A percentile compares a stretch with the other conserved stretches of the same genome.
Evolutionary conservation across 2,329 filamentous ascomycete genomes (phyloP).

Genomic region (Fusarium acutatum): DNA sequence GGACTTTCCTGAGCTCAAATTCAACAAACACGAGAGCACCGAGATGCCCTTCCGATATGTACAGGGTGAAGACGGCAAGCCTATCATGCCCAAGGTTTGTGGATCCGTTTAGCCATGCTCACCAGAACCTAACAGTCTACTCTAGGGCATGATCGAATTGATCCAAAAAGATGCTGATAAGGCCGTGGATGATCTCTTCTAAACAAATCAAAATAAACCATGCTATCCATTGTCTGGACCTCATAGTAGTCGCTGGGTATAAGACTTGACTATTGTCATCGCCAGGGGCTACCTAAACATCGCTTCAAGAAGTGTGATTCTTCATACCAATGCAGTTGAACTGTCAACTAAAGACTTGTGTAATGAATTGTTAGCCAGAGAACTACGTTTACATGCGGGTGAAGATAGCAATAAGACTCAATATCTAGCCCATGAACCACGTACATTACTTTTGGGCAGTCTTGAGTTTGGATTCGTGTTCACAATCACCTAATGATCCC

Average conservation of each 20-base stretch:
- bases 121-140: conserved; percentile 34
- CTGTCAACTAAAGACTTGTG: neutral
- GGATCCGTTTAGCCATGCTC: too few species aligned
- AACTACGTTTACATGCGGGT: neutral
- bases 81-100: conserved; percentile 87
- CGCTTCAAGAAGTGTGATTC: neutral
- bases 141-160: conserved; percentile 89
- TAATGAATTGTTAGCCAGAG: neutral
- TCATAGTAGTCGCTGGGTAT: neutral
- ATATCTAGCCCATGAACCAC: neutral
- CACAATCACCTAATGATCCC: neutral
- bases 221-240: neutral
- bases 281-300: neutral
- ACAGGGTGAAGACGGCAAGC: conserved; percentile 74
- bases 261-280: neutral
- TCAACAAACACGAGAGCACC: conserved; percentile 92
- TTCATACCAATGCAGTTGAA: neutral
- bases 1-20: conserved; percentile 88
- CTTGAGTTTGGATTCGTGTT: neutral
- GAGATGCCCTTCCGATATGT: conserved; percentile 99
- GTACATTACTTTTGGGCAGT: neutral
- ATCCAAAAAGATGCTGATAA: conserved; percentile 96
- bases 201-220: neutral
- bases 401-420: neutral
- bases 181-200: conserved; percentile 86